Evolutionary conservation across 305 asterid species (phyloP), one percentile per base, ranked within the genome.

Genomic region (Fraxinus greggii): DNA sequence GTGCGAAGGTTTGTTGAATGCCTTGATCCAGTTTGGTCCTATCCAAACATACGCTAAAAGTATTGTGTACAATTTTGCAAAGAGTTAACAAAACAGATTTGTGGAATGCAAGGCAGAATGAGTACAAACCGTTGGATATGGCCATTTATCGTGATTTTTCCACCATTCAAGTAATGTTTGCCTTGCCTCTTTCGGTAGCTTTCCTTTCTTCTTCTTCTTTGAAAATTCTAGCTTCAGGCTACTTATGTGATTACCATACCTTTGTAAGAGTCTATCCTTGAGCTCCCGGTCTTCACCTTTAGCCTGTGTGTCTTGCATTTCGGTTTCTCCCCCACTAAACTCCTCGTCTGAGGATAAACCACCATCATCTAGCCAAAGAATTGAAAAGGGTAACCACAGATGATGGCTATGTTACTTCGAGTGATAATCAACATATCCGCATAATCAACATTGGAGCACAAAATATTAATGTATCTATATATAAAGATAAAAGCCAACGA

Each of bases 151-250:
- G 72, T 89, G 92, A 23, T 72, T 82, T 80, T 80, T 88, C 92
- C 92, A 89, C 92, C 92, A 89, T 78, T 88, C 87, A 56, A 89
- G 89, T 40, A 89, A 69, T 19, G 80, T 82, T 78, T 88, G 90
- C 73, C 91, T 86, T 3, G 90, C 91, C 74, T 88, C 91, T 73
- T 85, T 89, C 15, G 92, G 92, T 15, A 89, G 85, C 83, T 89
- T 89, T 35, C 90, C 92, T 83, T 86, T 89, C 92, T 89, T 89
- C 76, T 88, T 89, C 88, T 89, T 89, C 86, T 89, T 89, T 10
- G 92, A 88, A 61, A 89, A 88, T 59, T 89, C 92, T 9, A 88
- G 79, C 42, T 88, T 89, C 31, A 89, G 86, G 78, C 56, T 78
- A 72, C 91, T 86, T 35, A 89, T 82, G 28, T 84, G 92, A 70